Evolutionary conservation across 805 yeast species (phyloP).

Genomic region (Spathaspora passalidarum): DNA sequence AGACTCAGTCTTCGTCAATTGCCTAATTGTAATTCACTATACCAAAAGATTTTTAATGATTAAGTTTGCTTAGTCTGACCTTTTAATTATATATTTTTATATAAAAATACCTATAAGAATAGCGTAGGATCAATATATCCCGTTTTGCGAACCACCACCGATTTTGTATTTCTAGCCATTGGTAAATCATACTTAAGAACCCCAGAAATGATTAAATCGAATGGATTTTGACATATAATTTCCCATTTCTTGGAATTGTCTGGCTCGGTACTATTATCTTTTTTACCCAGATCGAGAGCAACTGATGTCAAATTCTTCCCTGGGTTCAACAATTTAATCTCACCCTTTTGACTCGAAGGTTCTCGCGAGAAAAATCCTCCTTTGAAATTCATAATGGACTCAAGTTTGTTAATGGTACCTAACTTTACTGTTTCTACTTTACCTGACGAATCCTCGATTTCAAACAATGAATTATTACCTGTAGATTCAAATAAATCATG

Average conservation of each 20-base stretch:
- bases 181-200: slow-evolving; percentile 76
- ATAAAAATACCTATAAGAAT: neutral
- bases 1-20: slow-evolving; percentile 19
- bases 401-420: slow-evolving; percentile 66
- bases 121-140: slow-evolving; percentile 52
- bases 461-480: slow-evolving; percentile 10
- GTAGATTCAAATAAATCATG: slow-evolving; percentile 11
- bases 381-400: slow-evolving; percentile 67
- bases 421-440: slow-evolving; percentile 64
- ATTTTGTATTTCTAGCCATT: slow-evolving; percentile 46
- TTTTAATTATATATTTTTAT: neutral
- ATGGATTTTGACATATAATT: slow-evolving; percentile 70
- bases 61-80: too few species aligned
- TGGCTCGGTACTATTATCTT: neutral
- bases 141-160: slow-evolving; percentile 60
- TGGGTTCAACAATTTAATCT: slow-evolving; percentile 70
- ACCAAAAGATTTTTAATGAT: slow-evolving; percentile 1
- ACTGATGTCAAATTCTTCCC: slow-evolving; percentile 40
- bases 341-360: slow-evolving; percentile 58
- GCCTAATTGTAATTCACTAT: slow-evolving; percentile 4
- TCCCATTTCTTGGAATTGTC: slow-evolving; percentile 66
- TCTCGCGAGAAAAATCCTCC: slow-evolving; percentile 76
- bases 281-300: slow-evolving; percentile 9
- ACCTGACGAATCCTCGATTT: neutral
- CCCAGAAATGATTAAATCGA: slow-evolving; percentile 83